Evolutionary conservation across 805 yeast species (phyloP).

Genomic region (Clavispora santaluciae): DNA sequence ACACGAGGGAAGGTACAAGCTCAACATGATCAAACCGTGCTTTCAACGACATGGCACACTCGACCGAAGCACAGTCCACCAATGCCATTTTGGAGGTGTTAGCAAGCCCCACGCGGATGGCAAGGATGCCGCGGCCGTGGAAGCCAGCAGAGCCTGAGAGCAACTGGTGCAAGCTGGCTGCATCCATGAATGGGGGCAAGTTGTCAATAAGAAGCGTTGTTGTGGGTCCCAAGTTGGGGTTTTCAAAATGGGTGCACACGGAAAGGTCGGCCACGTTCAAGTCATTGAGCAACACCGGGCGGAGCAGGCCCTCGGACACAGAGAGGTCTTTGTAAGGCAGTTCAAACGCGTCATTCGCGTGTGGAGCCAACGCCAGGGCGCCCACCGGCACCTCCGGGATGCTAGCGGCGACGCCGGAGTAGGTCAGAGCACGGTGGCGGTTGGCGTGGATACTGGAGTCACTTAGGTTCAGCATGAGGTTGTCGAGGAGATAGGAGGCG

Average conservation of each 20-base stretch:
- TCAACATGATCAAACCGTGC: slow-evolving; percentile 79
- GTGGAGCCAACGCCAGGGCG: not conserved
- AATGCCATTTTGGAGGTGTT: slow-evolving; percentile 31
- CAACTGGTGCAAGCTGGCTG: slow-evolving; percentile 29
- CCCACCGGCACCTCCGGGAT: slow-evolving; percentile 13
- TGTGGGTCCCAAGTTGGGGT: slow-evolving; percentile 68
- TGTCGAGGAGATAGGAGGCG: slow-evolving; percentile 28
- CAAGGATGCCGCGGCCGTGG: slow-evolving; percentile 62
- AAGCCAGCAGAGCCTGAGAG: slow-evolving; percentile 26
- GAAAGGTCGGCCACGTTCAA: slow-evolving; percentile 54
- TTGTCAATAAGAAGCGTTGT: slow-evolving; percentile 75
- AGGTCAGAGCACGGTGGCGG: slow-evolving; percentile 39
- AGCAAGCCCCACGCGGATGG: slow-evolving; percentile 36
- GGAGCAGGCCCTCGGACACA: slow-evolving; percentile 3
- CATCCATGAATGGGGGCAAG: slow-evolving; percentile 67
- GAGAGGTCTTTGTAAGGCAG: not conserved
- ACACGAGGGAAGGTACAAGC: slow-evolving; percentile 69
- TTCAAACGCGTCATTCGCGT: not conserved
- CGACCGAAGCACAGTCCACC: slow-evolving; percentile 68
- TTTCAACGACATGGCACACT: slow-evolving; percentile 74
- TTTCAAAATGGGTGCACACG: slow-evolving; percentile 69
- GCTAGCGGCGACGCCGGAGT: slow-evolving; percentile 29
- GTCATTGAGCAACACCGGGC: slow-evolving; percentile 45
- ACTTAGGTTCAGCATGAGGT: slow-evolving; percentile 22
- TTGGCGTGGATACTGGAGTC: slow-evolving; percentile 8